Conservation (phyloP, 176 grass and related monocot species). For the Bothriochloa decipiens region DNA sequence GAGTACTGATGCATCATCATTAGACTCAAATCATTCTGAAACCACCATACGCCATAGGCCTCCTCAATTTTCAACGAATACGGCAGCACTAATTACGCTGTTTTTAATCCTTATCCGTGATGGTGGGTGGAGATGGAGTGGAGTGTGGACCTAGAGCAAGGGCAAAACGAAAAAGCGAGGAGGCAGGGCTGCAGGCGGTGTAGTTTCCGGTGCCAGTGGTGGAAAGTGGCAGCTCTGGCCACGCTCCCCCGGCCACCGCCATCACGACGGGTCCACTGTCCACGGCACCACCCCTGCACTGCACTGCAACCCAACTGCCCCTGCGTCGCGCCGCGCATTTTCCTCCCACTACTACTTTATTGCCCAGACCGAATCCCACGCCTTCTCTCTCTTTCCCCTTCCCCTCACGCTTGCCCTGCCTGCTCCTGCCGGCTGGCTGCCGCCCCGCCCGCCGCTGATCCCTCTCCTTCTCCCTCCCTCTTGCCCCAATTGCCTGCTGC, state of each 20-base stretch:
- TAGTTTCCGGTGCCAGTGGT: slow-evolving; percentile 45
- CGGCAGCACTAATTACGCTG: not conserved
- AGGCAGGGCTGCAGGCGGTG: not conserved
- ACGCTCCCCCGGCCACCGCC: slow-evolving; percentile 2
- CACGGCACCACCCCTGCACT: not conserved
- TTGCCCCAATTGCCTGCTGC: slow-evolving; percentile 31
- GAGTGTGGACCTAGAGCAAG: not conserved
- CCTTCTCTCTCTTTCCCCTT: slow-evolving; percentile 38
- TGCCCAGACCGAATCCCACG: slow-evolving; percentile 31
- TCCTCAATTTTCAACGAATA: not conserved
- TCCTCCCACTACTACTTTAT: slow-evolving; percentile 12
- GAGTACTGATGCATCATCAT: no score
- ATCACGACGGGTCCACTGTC: not conserved
- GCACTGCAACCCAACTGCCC: not conserved
- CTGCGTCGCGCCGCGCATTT: not conserved
- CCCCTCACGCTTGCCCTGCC: not conserved
- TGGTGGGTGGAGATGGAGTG: not conserved
- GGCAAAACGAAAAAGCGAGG: not conserved
- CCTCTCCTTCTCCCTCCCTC: not conserved
- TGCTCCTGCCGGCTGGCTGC: slow-evolving; percentile 4
- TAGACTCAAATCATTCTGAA: not conserved
- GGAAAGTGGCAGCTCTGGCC: slow-evolving; percentile 40
- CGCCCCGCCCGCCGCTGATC: not conserved
- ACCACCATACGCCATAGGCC: no score
- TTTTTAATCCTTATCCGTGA: not conserved